phyloP scores from a whole-genome alignment of 2,329 filamentous ascomycete species.

The Nigrograna mackinnonii region DNA sequence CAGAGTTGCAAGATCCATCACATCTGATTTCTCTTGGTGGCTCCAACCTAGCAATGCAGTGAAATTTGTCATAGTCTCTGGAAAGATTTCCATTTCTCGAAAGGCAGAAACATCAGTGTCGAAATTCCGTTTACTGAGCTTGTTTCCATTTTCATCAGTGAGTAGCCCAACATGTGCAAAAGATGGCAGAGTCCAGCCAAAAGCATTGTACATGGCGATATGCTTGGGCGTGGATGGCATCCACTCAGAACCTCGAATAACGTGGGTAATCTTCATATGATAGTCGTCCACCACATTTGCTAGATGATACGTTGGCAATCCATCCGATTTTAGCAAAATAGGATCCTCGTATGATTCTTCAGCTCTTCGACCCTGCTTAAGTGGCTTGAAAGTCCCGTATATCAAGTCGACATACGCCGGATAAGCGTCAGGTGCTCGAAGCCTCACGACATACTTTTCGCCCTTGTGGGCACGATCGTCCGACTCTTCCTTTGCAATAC shows the following conservation, averaged over 20 bases:
- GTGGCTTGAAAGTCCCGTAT: constrained; percentile 61
- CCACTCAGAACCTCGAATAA: constrained; percentile 95
- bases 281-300: constrained; percentile 98
- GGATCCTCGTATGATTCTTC: constrained; percentile 72
- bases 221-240: constrained; percentile 89
- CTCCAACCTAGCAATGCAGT: constrained; percentile 85
- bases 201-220: constrained; percentile 57
- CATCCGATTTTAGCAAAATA: constrained; percentile 88
- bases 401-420: constrained; percentile 76
- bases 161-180: constrained; percentile 56
- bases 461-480: constrained; percentile 69
- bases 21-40: constrained; percentile 67
- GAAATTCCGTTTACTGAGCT: constrained; percentile 78
- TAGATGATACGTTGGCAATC: constrained; percentile 93
- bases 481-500: constrained; percentile 68
- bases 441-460: constrained; percentile 76
- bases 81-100: constrained; percentile 62
- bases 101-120: constrained; percentile 64
- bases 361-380: constrained; percentile 41
- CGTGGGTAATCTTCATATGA: constrained; percentile 92
- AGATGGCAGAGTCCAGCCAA: constrained; percentile 51
- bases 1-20: constrained; percentile 73
- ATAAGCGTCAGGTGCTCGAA: constrained; percentile 66
- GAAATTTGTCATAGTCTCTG: constrained; percentile 76
- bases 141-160: constrained; percentile 51